Conservation (phyloP, 2,329 filamentous ascomycete species). For the Aureobasidium sp. region DNA sequence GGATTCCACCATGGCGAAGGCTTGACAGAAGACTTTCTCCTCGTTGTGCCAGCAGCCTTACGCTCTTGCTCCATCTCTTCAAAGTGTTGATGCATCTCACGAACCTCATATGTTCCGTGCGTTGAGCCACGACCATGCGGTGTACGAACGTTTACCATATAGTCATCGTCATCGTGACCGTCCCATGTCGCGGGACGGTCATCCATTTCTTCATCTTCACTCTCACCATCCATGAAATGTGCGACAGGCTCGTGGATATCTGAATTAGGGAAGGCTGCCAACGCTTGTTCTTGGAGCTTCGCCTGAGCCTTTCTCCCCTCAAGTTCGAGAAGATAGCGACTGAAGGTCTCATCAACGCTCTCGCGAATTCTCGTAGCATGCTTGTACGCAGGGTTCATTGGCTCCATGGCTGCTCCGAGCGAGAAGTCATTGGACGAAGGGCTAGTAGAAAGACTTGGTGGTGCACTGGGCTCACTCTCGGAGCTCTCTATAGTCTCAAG, state of each 20-base stretch:
- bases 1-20: conserved; percentile 36
- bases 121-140: conserved; percentile 51
- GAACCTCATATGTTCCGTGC: conserved; percentile 64
- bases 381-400: conserved; percentile 37
- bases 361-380: conserved; percentile 50
- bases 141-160: conserved; percentile 22
- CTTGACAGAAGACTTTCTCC: conserved; percentile 19
- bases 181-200: conserved; percentile 33
- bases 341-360: conserved; percentile 68
- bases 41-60: conserved; percentile 33
- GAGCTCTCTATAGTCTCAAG: conserved; percentile 56
- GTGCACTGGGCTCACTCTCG: conserved; percentile 33
- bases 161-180: conserved; percentile 33
- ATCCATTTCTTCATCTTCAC: conserved; percentile 28
- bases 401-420: conserved; percentile 38
- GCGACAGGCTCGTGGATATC: conserved; percentile 62
- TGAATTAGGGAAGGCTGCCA: conserved; percentile 68
- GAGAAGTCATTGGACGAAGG: conserved; percentile 40
- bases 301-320: conserved; percentile 74
- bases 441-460: conserved; percentile 18
- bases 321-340: conserved; percentile 69
- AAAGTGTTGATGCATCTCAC: conserved; percentile 73
- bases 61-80: conserved; percentile 53
- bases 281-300: conserved; percentile 68
- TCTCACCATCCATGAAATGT: conserved; percentile 61